A percentile compares a stretch with the other conserved stretches of the same genome.
phyloP scores from a whole-genome alignment of 2,329 filamentous ascomycete species.

The Fusarium sp. region DNA sequence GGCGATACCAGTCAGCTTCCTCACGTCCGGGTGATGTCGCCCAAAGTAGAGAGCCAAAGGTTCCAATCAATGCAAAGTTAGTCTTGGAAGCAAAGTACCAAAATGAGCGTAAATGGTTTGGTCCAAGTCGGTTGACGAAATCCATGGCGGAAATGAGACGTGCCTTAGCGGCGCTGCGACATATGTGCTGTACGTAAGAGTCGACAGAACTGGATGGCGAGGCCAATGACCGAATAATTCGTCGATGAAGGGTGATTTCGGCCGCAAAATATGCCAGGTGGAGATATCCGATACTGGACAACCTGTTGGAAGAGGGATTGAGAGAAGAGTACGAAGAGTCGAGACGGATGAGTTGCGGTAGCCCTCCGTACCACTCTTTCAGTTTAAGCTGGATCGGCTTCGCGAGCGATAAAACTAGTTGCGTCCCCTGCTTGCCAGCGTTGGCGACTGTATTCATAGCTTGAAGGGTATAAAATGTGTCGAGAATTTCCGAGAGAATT shows the following conservation, averaged over 20 bases:
- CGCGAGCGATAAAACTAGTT: slow-evolving; percentile 77
- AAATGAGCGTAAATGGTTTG: slow-evolving; percentile 86
- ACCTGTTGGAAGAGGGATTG: slow-evolving; percentile 54
- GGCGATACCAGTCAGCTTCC: slow-evolving; percentile 92
- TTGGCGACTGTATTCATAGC: slow-evolving; percentile 76
- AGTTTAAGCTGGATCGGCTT: slow-evolving; percentile 86
- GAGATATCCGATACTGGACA: slow-evolving; percentile 77
- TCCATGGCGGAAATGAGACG: slow-evolving; percentile 96
- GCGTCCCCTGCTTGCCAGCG: slow-evolving; percentile 75
- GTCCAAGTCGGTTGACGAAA: slow-evolving; percentile 91
- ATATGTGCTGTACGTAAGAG: slow-evolving; percentile 89
- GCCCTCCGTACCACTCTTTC: slow-evolving; percentile 81
- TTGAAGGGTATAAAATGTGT: slow-evolving; percentile 83
- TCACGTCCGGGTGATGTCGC: slow-evolving; percentile 88
- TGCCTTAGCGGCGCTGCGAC: slow-evolving; percentile 92
- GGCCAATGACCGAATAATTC: slow-evolving; percentile 84
- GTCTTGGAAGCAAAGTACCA: slow-evolving; percentile 91
- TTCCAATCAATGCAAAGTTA: slow-evolving; percentile 94
- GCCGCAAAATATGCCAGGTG: slow-evolving; percentile 94
- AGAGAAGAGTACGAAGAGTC: slow-evolving; percentile 63
- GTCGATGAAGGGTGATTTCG: slow-evolving; percentile 91
- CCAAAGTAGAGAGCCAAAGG: slow-evolving; percentile 90
- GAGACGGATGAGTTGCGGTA: slow-evolving; percentile 74
- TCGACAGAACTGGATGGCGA: slow-evolving; percentile 64
- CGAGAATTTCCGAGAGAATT: slow-evolving; percentile 82